These are phyloP conservation scores for Sungouiozyma intestinalis DNA, from an alignment of 805 yeast species.

Conservation along the genomic window DNA sequence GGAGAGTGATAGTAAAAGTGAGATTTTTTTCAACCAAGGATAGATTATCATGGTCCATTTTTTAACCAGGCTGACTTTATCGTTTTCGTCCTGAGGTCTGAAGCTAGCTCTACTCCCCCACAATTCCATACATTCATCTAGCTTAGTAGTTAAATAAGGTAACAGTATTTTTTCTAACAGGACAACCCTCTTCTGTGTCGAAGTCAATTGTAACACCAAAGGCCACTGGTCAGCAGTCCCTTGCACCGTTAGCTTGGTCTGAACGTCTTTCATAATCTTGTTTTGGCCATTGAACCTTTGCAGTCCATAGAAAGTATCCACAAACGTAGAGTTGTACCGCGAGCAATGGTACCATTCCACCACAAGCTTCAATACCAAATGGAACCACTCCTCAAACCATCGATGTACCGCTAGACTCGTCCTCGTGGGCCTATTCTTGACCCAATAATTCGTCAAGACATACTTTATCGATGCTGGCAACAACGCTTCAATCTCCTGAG, in stretches of 20 bases:
- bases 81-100: background rate
- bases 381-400: slow-evolving; percentile 62
- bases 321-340: slow-evolving; percentile 75
- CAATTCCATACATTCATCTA: slow-evolving; percentile 14
- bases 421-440: slow-evolving; percentile 65
- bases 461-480: slow-evolving; percentile 77
- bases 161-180: slow-evolving; percentile 51
- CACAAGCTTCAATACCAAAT: slow-evolving; percentile 45
- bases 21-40: slow-evolving; percentile 44
- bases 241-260: slow-evolving; percentile 1
- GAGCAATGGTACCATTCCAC: slow-evolving; percentile 64
- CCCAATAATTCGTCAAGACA: slow-evolving; percentile 62
- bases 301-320: slow-evolving; percentile 87
- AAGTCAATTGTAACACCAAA: slow-evolving; percentile 35
- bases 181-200: slow-evolving; percentile 42
- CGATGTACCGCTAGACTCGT: slow-evolving; percentile 49
- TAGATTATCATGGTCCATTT: slow-evolving; percentile 25
- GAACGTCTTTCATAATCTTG: slow-evolving; percentile 9
- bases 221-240: slow-evolving; percentile 12
- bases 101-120: background rate
- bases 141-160: slow-evolving; percentile 61
- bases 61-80: background rate
- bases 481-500: slow-evolving; percentile 65
- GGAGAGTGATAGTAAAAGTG: slow-evolving; percentile 41
- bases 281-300: slow-evolving; percentile 39